Conservation (phyloP, 345 rosid genomes). For the Gossypium australe region DNA sequence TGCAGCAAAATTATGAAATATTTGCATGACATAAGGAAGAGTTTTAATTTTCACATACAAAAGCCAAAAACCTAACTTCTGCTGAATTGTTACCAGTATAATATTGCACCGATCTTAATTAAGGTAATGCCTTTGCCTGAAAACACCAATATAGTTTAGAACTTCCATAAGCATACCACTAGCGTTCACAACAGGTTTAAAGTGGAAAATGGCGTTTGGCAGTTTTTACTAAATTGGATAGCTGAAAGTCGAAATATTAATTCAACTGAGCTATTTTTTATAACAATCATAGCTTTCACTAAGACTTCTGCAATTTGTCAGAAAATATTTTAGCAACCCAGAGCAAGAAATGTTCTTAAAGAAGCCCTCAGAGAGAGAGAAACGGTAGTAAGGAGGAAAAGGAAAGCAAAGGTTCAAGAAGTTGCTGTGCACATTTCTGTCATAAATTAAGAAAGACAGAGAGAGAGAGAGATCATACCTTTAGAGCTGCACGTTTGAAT, state of each 20-base stretch:
- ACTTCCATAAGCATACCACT: background rate
- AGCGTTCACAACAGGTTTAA: background rate
- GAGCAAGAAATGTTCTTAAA: background rate
- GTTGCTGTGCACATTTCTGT: background rate
- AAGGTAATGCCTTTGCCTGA: background rate
- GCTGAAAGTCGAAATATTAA: background rate
- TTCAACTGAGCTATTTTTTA: background rate
- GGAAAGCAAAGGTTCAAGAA: background rate
- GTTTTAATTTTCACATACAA: background rate
- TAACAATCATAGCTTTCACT: background rate
- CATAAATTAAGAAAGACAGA: background rate
- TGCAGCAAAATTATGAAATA: background rate
- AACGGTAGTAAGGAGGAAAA: background rate
- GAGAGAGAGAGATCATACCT: constrained; percentile 32
- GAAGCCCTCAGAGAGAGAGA: background rate
- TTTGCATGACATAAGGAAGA: background rate
- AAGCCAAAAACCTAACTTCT: background rate
- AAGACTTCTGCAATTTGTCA: background rate
- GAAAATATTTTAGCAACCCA: background rate
- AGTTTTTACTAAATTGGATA: background rate
- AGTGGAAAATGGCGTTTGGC: background rate
- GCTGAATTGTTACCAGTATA: background rate
- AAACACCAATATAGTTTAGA: background rate
- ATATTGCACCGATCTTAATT: background rate
- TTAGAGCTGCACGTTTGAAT: constrained; percentile 65